phyloP scores from a whole-genome alignment of 371 early-diverging fungal genomes.

The Coemansia sp. region DNA sequence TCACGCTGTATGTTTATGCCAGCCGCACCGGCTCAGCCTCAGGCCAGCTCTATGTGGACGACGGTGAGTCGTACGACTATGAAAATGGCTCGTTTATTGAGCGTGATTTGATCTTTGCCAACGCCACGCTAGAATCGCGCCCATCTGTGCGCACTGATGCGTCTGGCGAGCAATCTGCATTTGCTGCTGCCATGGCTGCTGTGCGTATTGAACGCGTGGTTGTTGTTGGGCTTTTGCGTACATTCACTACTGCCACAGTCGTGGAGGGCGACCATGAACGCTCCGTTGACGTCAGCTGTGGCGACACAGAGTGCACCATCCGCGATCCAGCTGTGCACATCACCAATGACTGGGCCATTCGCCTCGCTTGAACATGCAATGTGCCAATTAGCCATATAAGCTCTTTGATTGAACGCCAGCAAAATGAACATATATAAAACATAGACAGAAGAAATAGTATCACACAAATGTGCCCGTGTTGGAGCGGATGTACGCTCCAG shows the following conservation, averaged over 20 bases:
- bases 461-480: conserved; percentile 47
- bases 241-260: conserved; percentile 34
- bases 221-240: conserved; percentile 56
- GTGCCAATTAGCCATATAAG: background rate
- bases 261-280: conserved; percentile 27
- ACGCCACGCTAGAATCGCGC: conserved; percentile 49
- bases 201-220: conserved; percentile 66
- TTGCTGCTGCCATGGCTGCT: conserved; percentile 35
- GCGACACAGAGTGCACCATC: conserved; percentile 51
- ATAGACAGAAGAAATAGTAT: conserved; percentile 1
- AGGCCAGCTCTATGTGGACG: conserved; percentile 85
- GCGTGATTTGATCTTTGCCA: conserved; percentile 48
- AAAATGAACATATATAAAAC: background rate
- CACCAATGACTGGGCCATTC: conserved; percentile 63
- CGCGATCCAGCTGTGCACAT: conserved; percentile 70
- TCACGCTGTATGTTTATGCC: conserved; percentile 83
- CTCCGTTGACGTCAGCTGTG: conserved; percentile 27
- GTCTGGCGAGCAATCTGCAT: conserved; percentile 17
- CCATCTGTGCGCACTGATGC: conserved; percentile 26
- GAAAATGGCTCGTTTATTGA: conserved; percentile 46
- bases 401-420: background rate
- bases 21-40: conserved; percentile 66
- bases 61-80: conserved; percentile 82
- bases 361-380: conserved; percentile 17
- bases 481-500: conserved; percentile 40